Evolutionary conservation across 257 asterid genomes (phyloP).

Genomic region (Solanum piurae): DNA sequence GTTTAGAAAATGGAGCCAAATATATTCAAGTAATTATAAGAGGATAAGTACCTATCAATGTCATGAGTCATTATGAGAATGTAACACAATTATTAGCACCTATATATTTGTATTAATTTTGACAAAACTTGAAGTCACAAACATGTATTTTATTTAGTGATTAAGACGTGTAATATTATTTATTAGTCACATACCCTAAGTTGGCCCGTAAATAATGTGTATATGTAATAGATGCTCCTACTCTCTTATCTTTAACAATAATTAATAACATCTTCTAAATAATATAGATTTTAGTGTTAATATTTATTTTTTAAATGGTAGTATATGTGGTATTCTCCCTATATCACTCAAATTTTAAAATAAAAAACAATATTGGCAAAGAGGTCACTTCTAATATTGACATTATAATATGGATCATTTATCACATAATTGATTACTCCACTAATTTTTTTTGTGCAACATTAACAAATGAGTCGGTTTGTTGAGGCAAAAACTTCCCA

Average conservation of each 20-base stretch:
- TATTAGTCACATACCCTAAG: neutral
- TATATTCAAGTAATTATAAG: neutral
- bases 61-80: neutral
- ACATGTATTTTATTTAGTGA: neutral
- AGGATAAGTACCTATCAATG: neutral
- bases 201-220: neutral
- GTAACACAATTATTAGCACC: neutral
- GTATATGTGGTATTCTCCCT: neutral
- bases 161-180: neutral
- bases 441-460: neutral
- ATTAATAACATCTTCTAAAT: neutral
- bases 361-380: neutral
- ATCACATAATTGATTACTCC: neutral
- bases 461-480: neutral
- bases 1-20: neutral
- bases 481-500: neutral
- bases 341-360: neutral
- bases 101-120: neutral
- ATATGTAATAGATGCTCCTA: neutral
- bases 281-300: neutral
- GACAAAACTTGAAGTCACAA: neutral
- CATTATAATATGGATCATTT: neutral
- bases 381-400: neutral
- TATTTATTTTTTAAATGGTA: neutral
- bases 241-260: neutral